A percentile compares a stretch with the other conserved stretches of the same genome.
Evolutionary conservation across 2,329 filamentous ascomycete genomes (phyloP).

Genomic region (Aschersonia sp.): DNA sequence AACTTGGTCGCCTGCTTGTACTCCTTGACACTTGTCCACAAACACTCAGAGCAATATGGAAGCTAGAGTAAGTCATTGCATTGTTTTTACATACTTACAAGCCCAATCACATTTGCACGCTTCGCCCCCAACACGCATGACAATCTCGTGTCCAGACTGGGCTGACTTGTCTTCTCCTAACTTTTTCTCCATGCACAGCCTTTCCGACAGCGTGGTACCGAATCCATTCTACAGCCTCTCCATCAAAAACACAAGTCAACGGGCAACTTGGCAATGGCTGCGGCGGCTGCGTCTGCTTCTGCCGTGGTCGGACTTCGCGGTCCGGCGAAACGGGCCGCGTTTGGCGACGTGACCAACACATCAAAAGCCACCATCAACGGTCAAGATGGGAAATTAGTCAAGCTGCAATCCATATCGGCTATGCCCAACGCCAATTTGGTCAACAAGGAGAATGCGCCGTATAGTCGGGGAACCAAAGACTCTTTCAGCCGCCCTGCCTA

Average conservation of each 20-base stretch:
- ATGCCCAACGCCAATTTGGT: conserved; percentile 11
- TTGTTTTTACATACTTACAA: background rate
- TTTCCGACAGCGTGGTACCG: conserved; percentile 30
- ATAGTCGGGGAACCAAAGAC: conserved; percentile 15
- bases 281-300: conserved; percentile 6
- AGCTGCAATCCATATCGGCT: conserved; percentile 12
- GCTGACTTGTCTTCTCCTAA: background rate
- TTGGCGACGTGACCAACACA: conserved; percentile 71
- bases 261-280: conserved; percentile 32
- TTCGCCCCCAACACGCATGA: background rate
- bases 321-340: conserved; percentile 59
- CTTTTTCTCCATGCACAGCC: conserved; percentile 13
- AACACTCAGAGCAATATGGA: conserved; percentile 1
- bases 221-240: conserved; percentile 38
- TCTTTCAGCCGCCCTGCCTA: conserved; percentile 23
- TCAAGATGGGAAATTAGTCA: conserved; percentile 21
- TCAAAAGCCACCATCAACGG: conserved; percentile 19
- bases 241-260: conserved; percentile 77
- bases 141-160: background rate
- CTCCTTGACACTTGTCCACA: too few relatives aligned
- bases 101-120: background rate
- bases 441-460: conserved; percentile 29
- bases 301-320: conserved; percentile 17
- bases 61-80: conserved; percentile 2
- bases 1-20: background rate